Evolutionary conservation across 768 basidiomycete genomes (phyloP), one percentile per base, ranked within the genome.

Genomic region (Lepiota venenata): DNA sequence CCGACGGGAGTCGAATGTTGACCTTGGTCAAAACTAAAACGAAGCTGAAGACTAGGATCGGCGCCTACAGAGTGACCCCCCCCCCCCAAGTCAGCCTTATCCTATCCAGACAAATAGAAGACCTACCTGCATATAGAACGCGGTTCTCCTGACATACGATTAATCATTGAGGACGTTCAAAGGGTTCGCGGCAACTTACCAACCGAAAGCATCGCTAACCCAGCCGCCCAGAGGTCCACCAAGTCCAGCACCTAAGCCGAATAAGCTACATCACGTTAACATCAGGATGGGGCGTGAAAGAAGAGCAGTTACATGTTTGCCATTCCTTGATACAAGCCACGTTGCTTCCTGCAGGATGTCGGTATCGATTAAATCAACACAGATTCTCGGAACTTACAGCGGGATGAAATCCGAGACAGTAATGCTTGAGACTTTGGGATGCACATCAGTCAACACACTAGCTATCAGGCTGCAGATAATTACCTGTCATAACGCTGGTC

Each of bases 301-400:
- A 40, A 42, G 49, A 45, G 21, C 5, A 38, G 82, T 60, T 74
- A 92, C 91, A 93, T 82, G 65, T 93, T 93, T 32, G 88, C 85
- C 76, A 93, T 78, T 52, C 94, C 94, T 68, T 98, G 96, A 64
- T 93, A 96, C 8, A 96, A 70, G 2, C 93, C 95, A 50, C 95
- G 80, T 57, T 91, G 85, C 65, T 88, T 87, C 62, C 91, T 93
- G 63, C 16, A 52, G 52, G 48, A 56, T 54, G 36, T 45, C 57
- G 40, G 41, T 4, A 16, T 22, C 27, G 55, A 18, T 37, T 53
- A 41, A 44, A 60, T 35, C 41, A 27, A 36, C 22, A 60, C 37
- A 54, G 27, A 47, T 25, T 50, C 48, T 7, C 32, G 46, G 43
- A 45, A 74, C 87, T 75, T 63, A 91, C 87, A 98, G 69, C 12